Percentiles rank a stretch among this genome's conserved stretches.
phyloP scores from a whole-genome alignment of 179 eudicot species.

The Corrigiola litoralis region DNA sequence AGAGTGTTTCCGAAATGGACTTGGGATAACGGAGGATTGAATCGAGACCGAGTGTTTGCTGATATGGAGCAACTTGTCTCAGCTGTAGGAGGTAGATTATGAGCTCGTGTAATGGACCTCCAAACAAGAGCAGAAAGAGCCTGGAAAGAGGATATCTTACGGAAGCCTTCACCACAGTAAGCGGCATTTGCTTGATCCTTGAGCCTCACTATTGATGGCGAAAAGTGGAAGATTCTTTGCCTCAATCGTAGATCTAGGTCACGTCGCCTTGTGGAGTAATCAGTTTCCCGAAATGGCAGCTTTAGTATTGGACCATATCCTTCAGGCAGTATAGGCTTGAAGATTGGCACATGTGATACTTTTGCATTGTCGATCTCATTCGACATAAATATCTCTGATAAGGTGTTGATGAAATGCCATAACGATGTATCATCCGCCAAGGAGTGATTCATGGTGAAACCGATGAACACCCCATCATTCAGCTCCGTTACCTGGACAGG shows the following conservation, averaged over 20 bases:
- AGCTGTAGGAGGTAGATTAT: neutral
- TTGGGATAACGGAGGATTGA: neutral
- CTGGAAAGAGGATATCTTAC: neutral
- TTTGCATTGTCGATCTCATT: no score
- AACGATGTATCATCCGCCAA: slow-evolving; percentile 2
- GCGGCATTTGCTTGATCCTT: neutral
- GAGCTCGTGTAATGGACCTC: neutral
- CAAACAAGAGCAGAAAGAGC: slow-evolving; percentile 7
- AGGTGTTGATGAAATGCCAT: neutral
- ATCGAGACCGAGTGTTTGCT: slow-evolving; percentile 10
- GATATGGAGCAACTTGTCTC: slow-evolving; percentile 1
- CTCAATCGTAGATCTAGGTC: slow-evolving; percentile 1
- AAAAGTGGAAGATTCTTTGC: neutral
- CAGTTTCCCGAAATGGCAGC: slow-evolving; percentile 7
- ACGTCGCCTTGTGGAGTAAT: neutral
- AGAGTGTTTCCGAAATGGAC: slow-evolving; percentile 8
- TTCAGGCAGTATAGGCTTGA: neutral
- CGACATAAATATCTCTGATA: slow-evolving; percentile 8
- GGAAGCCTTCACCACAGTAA: no score
- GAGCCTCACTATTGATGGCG: neutral
- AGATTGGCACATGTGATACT: neutral
- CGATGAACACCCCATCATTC: slow-evolving; percentile 10
- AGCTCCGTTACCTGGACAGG: slow-evolving; percentile 11
- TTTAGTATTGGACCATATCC: slow-evolving; percentile 6
- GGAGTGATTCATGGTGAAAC: slow-evolving; percentile 8